Evolutionary conservation across 441 rosid species (phyloP).

Genomic region (Erodium texanum): DNA sequence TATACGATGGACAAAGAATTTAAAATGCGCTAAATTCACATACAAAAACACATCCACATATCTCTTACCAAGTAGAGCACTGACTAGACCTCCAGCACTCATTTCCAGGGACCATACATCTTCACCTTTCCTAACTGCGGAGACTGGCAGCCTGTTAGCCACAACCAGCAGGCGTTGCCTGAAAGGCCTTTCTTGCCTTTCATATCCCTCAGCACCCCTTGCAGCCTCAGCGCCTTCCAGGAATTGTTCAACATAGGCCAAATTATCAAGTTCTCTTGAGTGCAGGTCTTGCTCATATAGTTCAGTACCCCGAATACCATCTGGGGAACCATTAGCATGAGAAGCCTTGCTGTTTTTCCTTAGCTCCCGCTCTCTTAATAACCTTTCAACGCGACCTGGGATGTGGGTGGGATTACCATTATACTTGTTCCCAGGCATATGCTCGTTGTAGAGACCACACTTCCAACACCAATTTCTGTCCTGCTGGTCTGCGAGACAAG

Average conservation of each 20-base stretch:
- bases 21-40: not conserved
- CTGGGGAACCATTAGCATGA: slow-evolving; percentile 43
- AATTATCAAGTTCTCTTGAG: slow-evolving; percentile 46
- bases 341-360: slow-evolving; percentile 47
- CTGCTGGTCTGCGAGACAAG: slow-evolving; percentile 13
- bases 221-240: slow-evolving; percentile 58
- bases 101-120: slow-evolving; percentile 92
- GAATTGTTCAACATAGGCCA: slow-evolving; percentile 46
- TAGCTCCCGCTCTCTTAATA: slow-evolving; percentile 61
- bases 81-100: slow-evolving; percentile 95
- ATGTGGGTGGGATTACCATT: slow-evolving; percentile 48
- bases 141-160: slow-evolving; percentile 93
- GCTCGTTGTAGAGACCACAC: slow-evolving; percentile 44
- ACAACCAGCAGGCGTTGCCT: slow-evolving; percentile 86
- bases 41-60: not conserved
- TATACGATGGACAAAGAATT: not conserved
- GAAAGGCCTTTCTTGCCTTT: slow-evolving; percentile 51
- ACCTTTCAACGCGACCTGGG: slow-evolving; percentile 63
- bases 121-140: slow-evolving; percentile 91
- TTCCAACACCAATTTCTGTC: slow-evolving; percentile 19
- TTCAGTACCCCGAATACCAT: slow-evolving; percentile 13
- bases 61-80: slow-evolving; percentile 39
- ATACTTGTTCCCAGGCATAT: slow-evolving; percentile 93
- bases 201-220: slow-evolving; percentile 40
- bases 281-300: slow-evolving; percentile 43